Conservation (phyloP, 2,329 filamentous ascomycete species). For the Aureobasidium pullulans region DNA sequence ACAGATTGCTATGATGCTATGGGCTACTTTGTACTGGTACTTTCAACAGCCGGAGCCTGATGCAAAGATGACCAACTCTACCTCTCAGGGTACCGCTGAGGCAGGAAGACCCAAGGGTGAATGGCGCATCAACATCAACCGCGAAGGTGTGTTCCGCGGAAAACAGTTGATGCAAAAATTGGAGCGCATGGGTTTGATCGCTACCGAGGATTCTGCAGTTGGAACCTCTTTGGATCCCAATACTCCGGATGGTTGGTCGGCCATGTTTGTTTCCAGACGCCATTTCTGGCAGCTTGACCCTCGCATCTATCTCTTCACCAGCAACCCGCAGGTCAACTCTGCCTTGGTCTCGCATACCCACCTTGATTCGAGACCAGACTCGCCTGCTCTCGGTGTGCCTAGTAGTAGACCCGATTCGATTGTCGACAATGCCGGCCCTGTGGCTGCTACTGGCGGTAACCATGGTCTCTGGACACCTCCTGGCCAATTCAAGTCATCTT, state of each 20-base stretch:
- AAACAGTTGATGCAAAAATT: conserved; percentile 80
- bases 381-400: conserved; percentile 10
- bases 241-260: conserved; percentile 58
- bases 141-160: conserved; percentile 81
- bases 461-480: conserved; percentile 30
- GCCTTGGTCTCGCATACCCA: conserved; percentile 31
- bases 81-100: conserved; percentile 56
- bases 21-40: conserved; percentile 93
- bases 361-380: conserved; percentile 12
- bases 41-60: conserved; percentile 79
- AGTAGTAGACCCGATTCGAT: neutral
- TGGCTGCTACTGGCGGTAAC: neutral
- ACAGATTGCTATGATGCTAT: conserved; percentile 94
- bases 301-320: conserved; percentile 78
- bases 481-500: conserved; percentile 72
- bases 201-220: conserved; percentile 66
- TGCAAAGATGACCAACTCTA: conserved; percentile 53
- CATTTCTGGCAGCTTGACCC: conserved; percentile 92
- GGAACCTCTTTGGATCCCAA: conserved; percentile 50
- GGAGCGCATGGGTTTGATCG: conserved; percentile 84
- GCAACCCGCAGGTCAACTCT: conserved; percentile 42
- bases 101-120: conserved; percentile 70
- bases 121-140: conserved; percentile 77
- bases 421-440: conserved; percentile 1
- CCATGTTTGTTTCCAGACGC: conserved; percentile 73